phyloP scores from a whole-genome alignment of 2,329 filamentous ascomycete species.

The Colletotrichum agaves region DNA sequence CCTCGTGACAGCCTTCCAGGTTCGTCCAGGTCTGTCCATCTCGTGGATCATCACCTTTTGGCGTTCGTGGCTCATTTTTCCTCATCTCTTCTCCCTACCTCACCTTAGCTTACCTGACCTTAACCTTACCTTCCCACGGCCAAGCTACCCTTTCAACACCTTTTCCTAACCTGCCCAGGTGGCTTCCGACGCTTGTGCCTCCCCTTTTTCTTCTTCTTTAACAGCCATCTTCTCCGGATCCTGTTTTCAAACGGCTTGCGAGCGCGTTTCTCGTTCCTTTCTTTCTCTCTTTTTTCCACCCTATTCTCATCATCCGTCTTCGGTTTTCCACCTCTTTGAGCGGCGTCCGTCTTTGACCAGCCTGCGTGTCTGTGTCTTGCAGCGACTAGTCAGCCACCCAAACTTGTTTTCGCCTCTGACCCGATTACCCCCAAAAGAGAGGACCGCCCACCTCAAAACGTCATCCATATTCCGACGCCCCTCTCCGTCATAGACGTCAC shows the following conservation, averaged over 20 bases:
- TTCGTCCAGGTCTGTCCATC: constrained; percentile 7
- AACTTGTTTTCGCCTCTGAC: constrained; percentile 3
- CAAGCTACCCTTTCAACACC: neutral
- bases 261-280: constrained; percentile 14
- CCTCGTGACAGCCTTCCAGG: constrained; percentile 36
- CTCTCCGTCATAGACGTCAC: constrained; percentile 31
- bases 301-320: neutral
- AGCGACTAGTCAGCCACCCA: constrained; percentile 4
- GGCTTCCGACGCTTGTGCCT: constrained; percentile 13
- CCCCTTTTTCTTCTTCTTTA: constrained; percentile 16
- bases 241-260: neutral
- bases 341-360: neutral
- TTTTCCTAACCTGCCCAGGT: neutral
- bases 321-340: constrained; percentile 2
- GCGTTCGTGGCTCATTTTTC: neutral
- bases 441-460: constrained; percentile 21
- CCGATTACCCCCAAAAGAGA: constrained; percentile 3
- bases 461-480: constrained; percentile 31
- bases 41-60: constrained; percentile 20
- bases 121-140: neutral
- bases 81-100: constrained; percentile 1
- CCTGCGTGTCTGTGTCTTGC: constrained; percentile 21
- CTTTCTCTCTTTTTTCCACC: neutral
- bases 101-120: neutral
- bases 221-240: neutral